Evolutionary conservation across 352 stramenopile genomes (phyloP).

Genomic region (Phytopythium sindhum): DNA sequence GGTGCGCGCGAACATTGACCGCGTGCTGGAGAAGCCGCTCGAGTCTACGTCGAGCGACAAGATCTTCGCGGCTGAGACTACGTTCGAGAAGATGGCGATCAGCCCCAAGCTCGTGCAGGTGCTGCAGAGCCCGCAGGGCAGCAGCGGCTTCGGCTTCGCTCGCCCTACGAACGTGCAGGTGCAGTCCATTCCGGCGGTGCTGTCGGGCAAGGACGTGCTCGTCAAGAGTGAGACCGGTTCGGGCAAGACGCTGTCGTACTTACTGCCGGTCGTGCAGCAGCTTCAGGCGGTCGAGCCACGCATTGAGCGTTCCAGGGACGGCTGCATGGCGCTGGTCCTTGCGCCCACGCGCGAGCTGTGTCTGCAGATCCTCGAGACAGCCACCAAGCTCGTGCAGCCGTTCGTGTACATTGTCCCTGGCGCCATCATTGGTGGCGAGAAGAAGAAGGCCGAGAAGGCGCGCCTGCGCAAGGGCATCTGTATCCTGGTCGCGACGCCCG

Average conservation of each 20-base stretch:
- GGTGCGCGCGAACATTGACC: slow-evolving; percentile 51
- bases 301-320: slow-evolving; percentile 67
- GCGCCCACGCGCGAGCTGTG: slow-evolving; percentile 95
- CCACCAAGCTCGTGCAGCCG: slow-evolving; percentile 90
- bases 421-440: slow-evolving; percentile 93
- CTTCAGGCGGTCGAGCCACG: slow-evolving; percentile 67
- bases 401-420: slow-evolving; percentile 88
- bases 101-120: slow-evolving; percentile 62
- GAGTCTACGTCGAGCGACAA: slow-evolving; percentile 74
- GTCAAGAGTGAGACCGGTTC: slow-evolving; percentile 96
- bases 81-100: slow-evolving; percentile 74
- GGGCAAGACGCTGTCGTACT: slow-evolving; percentile 96
- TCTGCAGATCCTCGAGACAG: slow-evolving; percentile 95
- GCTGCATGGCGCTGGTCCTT: slow-evolving; percentile 90
- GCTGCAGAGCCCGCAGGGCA: slow-evolving; percentile 48
- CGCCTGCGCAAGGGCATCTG: slow-evolving; percentile 90
- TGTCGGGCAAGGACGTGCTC: slow-evolving; percentile 85
- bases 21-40: slow-evolving; percentile 68
- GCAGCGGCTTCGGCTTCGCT: slow-evolving; percentile 70
- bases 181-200: slow-evolving; percentile 68
- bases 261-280: slow-evolving; percentile 94
- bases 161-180: slow-evolving; percentile 81
- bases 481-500: slow-evolving; percentile 97
- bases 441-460: slow-evolving; percentile 89
- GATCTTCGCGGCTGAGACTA: slow-evolving; percentile 70